Evolutionary conservation across 202 grass and related monocot species (phyloP).

Genomic region (Brachypodium distachyon): DNA sequence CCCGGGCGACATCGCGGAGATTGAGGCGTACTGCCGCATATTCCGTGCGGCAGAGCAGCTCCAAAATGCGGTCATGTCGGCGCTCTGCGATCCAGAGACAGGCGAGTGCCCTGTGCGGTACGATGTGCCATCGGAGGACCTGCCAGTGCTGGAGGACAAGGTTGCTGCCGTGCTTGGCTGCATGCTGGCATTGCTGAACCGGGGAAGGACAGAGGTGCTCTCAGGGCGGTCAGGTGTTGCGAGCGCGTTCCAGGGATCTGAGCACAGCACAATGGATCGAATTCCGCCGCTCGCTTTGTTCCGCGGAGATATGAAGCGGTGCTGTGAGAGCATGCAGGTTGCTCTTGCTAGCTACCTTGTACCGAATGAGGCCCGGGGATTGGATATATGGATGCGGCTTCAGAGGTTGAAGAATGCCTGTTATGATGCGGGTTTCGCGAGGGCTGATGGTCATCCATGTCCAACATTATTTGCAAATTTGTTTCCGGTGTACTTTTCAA

Average conservation of each 20-base stretch:
- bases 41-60: slow-evolving; percentile 88
- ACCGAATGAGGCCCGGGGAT: slow-evolving; percentile 31
- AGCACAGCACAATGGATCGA: slow-evolving; percentile 41
- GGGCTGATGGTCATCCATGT: slow-evolving; percentile 63
- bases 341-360: slow-evolving; percentile 59
- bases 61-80: slow-evolving; percentile 64
- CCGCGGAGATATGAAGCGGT: slow-evolving; percentile 88
- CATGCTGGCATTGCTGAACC: slow-evolving; percentile 80
- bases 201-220: slow-evolving; percentile 63
- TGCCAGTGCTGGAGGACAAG: slow-evolving; percentile 79
- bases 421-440: slow-evolving; percentile 85
- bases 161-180: slow-evolving; percentile 73
- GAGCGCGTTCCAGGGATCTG: slow-evolving; percentile 37
- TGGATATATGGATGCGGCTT: slow-evolving; percentile 63
- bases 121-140: slow-evolving; percentile 61
- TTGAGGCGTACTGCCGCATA: slow-evolving; percentile 91
- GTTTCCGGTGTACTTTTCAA: slow-evolving; percentile 61
- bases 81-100: slow-evolving; percentile 89
- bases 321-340: slow-evolving; percentile 90
- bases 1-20: slow-evolving; percentile 80
- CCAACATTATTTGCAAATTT: slow-evolving; percentile 92
- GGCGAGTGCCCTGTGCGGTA: slow-evolving; percentile 67
- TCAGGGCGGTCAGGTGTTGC: slow-evolving; percentile 47
- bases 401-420: slow-evolving; percentile 88
- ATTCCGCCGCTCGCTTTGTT: slow-evolving; percentile 78